A percentile compares a stretch with the other conserved stretches of the same genome.
phyloP scores from a whole-genome alignment of 2,329 filamentous ascomycete species.

The Coniochaeta prunicola region DNA sequence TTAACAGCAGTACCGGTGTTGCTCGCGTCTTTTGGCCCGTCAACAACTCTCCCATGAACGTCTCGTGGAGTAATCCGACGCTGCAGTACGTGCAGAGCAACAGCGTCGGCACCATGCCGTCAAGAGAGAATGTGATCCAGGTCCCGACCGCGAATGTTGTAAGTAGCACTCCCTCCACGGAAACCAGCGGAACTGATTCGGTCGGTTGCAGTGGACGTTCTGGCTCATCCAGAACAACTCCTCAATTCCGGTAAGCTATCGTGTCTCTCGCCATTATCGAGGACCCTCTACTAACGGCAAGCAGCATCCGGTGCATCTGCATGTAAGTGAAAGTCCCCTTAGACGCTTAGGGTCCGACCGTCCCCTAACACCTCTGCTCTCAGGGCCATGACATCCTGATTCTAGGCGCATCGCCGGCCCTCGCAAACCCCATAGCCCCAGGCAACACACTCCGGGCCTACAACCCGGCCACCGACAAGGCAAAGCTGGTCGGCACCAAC shows the following conservation, averaged over 20 bases:
- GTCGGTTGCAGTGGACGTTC: slow-evolving; percentile 7
- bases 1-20: slow-evolving; percentile 3
- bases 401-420: slow-evolving; percentile 14
- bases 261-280: not conserved
- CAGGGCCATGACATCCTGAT: slow-evolving; percentile 20
- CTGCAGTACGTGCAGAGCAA: slow-evolving; percentile 9
- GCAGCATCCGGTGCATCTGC: slow-evolving; percentile 14
- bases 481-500: slow-evolving; percentile 26
- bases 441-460: slow-evolving; percentile 1
- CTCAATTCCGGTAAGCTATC: slow-evolving; percentile 4
- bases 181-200: not conserved
- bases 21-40: slow-evolving; percentile 8
- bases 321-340: slow-evolving; percentile 9
- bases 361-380: not conserved
- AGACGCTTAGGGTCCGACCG: not conserved
- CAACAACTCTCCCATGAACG: slow-evolving; percentile 7
- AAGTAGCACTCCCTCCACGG: not conserved
- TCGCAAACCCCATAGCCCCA: slow-evolving; percentile 7
- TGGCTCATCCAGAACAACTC: slow-evolving; percentile 10
- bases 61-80: slow-evolving; percentile 11
- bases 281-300: not conserved
- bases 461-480: slow-evolving; percentile 17
- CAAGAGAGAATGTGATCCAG: slow-evolving; percentile 6
- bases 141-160: slow-evolving; percentile 6
- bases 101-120: not conserved